Conservation (phyloP, 192 early-diverging fungal species). For the Linnemannia hyalina region DNA sequence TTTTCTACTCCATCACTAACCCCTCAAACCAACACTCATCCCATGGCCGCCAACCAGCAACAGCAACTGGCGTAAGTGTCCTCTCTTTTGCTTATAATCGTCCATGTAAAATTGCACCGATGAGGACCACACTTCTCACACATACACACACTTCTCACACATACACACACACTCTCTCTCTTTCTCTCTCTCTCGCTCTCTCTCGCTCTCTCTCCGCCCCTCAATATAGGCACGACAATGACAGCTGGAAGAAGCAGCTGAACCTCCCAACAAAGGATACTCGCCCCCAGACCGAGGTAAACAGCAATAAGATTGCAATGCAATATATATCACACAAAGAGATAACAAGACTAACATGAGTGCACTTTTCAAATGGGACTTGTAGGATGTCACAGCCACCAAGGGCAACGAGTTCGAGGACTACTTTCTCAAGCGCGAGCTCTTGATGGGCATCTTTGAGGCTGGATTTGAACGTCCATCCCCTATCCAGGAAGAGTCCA, state of each 20-base stretch:
- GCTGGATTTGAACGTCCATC: slow-evolving; percentile 96
- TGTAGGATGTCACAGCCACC: slow-evolving; percentile 92
- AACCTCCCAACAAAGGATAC: slow-evolving; percentile 85
- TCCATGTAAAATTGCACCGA: neutral
- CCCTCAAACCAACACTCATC: neutral
- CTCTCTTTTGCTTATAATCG: neutral
- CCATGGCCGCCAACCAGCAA: slow-evolving; percentile 27
- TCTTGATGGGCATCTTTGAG: slow-evolving; percentile 98
- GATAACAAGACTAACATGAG: neutral
- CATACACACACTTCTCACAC: neutral
- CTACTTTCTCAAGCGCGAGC: slow-evolving; percentile 94
- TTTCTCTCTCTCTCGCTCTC: slow-evolving; percentile 2
- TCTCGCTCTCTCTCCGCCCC: neutral
- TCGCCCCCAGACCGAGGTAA: slow-evolving; percentile 90
- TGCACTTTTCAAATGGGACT: neutral
- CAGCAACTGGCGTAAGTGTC: slow-evolving; percentile 15
- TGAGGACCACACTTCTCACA: neutral
- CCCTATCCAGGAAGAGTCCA: slow-evolving; percentile 98
- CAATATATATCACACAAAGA: neutral
- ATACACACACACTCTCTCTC: no score
- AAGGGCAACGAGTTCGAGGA: slow-evolving; percentile 99
- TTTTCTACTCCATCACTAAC: neutral
- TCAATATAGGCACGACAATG: slow-evolving; percentile 64
- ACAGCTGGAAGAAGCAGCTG: slow-evolving; percentile 83
- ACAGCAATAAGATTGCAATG: neutral